Conservation (phyloP, 768 basidiomycete genomes). For the Mycena amicta region DNA sequence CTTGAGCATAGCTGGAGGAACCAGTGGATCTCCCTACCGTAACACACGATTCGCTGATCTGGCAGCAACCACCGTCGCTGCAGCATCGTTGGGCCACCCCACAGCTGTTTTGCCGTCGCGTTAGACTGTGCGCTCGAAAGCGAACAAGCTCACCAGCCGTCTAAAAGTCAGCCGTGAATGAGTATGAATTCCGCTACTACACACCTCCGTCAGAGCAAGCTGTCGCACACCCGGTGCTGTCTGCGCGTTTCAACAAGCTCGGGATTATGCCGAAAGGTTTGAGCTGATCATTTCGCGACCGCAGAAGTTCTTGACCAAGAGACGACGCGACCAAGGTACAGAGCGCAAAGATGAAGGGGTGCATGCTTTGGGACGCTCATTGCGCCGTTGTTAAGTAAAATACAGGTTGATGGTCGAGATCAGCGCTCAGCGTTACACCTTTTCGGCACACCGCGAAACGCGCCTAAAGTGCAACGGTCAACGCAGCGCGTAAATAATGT, state of each 20-base stretch:
- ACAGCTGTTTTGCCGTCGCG: background rate
- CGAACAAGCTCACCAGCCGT: background rate
- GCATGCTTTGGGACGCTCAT: no score
- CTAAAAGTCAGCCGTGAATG: background rate
- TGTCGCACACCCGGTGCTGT: constrained; percentile 1
- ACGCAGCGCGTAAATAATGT: no score
- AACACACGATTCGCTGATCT: constrained; percentile 4
- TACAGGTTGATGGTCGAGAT: no score
- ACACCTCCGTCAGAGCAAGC: constrained; percentile 6
- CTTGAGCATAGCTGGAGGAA: background rate
- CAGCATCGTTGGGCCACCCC: constrained; percentile 11
- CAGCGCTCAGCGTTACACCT: no score
- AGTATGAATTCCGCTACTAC: background rate
- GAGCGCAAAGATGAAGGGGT: no score
- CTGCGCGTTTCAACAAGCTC: constrained; percentile 3
- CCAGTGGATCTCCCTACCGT: background rate
- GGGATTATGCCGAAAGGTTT: constrained; percentile 1
- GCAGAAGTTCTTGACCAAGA: background rate
- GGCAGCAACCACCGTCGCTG: constrained; percentile 7
- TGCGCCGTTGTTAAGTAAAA: no score
- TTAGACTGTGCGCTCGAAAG: no score
- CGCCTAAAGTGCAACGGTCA: no score
- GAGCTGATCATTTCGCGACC: background rate
- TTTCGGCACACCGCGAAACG: no score
- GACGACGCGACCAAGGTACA: background rate